Evolutionary conservation across 495 filamentous ascomycete genomes (phyloP).

Genomic region (Chaetomidium leptoderma): DNA sequence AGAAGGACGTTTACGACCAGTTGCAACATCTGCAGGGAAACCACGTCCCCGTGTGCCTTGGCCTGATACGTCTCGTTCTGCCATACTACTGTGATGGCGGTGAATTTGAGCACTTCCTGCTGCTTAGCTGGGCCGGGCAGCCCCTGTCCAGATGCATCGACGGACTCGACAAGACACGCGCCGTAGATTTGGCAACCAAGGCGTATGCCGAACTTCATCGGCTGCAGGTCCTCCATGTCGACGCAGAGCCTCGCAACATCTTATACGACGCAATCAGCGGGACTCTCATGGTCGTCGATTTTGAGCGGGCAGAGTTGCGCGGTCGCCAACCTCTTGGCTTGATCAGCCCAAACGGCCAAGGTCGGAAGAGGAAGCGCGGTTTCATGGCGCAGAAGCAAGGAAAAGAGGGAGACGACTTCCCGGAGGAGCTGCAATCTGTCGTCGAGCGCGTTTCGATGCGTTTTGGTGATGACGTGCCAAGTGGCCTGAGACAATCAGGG

Average conservation of each 20-base stretch:
- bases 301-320: slow-evolving; percentile 9
- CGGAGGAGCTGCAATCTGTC: slow-evolving; percentile 6
- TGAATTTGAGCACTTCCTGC: slow-evolving; percentile 30
- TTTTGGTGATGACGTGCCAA: slow-evolving; percentile 1
- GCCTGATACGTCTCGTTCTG: slow-evolving; percentile 27
- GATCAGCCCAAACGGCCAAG: slow-evolving; percentile 9
- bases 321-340: slow-evolving; percentile 4
- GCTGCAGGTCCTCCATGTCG: slow-evolving; percentile 6
- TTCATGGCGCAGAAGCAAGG: slow-evolving; percentile 6
- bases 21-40: slow-evolving; percentile 35
- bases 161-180: slow-evolving; percentile 1
- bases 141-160: slow-evolving; percentile 18
- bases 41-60: slow-evolving; percentile 38
- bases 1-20: slow-evolving; percentile 33
- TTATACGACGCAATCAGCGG: slow-evolving; percentile 8
- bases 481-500: not conserved
- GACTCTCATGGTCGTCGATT: slow-evolving; percentile 7
- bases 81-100: slow-evolving; percentile 31
- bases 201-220: slow-evolving; percentile 10
- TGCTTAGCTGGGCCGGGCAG: slow-evolving; percentile 34
- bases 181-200: slow-evolving; percentile 5
- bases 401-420: slow-evolving; percentile 8
- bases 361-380: slow-evolving; percentile 10
- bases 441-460: slow-evolving; percentile 4
- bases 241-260: slow-evolving; percentile 8